Evolutionary conservation across 306 rosid genomes (phyloP).

Genomic region (Mucuna pruriens): DNA sequence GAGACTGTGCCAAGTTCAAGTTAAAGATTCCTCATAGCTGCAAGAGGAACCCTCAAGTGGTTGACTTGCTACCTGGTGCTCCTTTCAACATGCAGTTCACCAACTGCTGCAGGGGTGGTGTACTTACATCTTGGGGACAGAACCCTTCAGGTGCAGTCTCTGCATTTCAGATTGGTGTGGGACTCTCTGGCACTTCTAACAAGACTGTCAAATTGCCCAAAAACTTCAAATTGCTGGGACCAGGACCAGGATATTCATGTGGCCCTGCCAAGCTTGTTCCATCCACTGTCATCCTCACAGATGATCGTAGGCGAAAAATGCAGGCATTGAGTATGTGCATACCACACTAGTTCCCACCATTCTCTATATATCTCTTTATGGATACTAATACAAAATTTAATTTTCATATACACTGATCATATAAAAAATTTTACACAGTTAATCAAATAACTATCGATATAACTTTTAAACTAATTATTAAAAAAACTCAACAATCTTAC

Average conservation of each 20-base stretch:
- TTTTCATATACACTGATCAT: not conserved
- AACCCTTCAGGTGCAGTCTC: slow-evolving; percentile 70
- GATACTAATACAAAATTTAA: not conserved
- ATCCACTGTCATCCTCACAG: slow-evolving; percentile 58
- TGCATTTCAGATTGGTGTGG: slow-evolving; percentile 76
- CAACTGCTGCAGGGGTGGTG: slow-evolving; percentile 82
- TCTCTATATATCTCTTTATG: not conserved
- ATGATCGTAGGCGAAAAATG: slow-evolving; percentile 65
- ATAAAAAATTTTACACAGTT: not conserved
- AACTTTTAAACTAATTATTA: not conserved
- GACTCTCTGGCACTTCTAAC: slow-evolving; percentile 74
- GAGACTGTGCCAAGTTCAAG: slow-evolving; percentile 79
- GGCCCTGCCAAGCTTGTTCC: slow-evolving; percentile 71
- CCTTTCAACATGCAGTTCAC: slow-evolving; percentile 73
- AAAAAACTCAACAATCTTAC: not conserved
- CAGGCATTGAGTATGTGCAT: slow-evolving; percentile 69
- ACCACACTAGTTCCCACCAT: not conserved
- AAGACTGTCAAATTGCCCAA: slow-evolving; percentile 76
- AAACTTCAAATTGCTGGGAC: slow-evolving; percentile 71
- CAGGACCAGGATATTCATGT: slow-evolving; percentile 79
- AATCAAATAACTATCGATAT: not conserved
- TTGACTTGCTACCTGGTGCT: slow-evolving; percentile 75
- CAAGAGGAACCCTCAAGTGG: slow-evolving; percentile 65
- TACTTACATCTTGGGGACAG: slow-evolving; percentile 74
- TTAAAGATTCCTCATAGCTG: slow-evolving; percentile 71